phyloP scores from a whole-genome alignment of 2,329 filamentous ascomycete genomes.

The Microdochium nivale region DNA sequence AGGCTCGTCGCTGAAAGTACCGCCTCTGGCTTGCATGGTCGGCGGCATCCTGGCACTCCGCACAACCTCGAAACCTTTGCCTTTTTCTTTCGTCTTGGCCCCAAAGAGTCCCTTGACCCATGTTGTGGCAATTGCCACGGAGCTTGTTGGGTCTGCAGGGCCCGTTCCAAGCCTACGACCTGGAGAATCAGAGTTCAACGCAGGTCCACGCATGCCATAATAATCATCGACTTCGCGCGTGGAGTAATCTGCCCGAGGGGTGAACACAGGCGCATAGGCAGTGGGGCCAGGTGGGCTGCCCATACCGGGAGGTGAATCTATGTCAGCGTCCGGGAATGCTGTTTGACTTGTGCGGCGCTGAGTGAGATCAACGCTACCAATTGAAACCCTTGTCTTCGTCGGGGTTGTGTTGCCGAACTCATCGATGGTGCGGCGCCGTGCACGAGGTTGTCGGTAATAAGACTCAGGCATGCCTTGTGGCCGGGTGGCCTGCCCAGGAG shows the following conservation, averaged over 20 bases:
- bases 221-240: slow-evolving; percentile 96
- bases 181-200: slow-evolving; percentile 71
- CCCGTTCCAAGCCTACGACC: slow-evolving; percentile 86
- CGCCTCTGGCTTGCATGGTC: slow-evolving; percentile 51
- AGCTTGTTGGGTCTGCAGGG: slow-evolving; percentile 87
- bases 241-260: slow-evolving; percentile 72
- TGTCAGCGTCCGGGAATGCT: slow-evolving; percentile 27
- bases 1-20: slow-evolving; percentile 55
- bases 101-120: slow-evolving; percentile 78
- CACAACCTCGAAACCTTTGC: slow-evolving; percentile 95
- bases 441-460: slow-evolving; percentile 80
- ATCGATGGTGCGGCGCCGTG: slow-evolving; percentile 57
- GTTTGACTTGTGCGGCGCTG: slow-evolving; percentile 29
- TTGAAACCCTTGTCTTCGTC: slow-evolving; percentile 19
- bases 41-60: slow-evolving; percentile 80
- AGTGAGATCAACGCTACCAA: slow-evolving; percentile 26
- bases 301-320: slow-evolving; percentile 26
- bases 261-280: slow-evolving; percentile 31
- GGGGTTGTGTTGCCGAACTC: slow-evolving; percentile 12
- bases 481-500: slow-evolving; percentile 39
- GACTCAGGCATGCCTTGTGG: slow-evolving; percentile 54
- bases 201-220: slow-evolving; percentile 84
- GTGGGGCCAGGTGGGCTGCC: slow-evolving; percentile 14
- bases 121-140: slow-evolving; percentile 78
- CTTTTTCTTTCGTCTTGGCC: slow-evolving; percentile 86